Conservation (phyloP, 2,329 filamentous ascomycete species). For the Cordyceps farinosa region DNA sequence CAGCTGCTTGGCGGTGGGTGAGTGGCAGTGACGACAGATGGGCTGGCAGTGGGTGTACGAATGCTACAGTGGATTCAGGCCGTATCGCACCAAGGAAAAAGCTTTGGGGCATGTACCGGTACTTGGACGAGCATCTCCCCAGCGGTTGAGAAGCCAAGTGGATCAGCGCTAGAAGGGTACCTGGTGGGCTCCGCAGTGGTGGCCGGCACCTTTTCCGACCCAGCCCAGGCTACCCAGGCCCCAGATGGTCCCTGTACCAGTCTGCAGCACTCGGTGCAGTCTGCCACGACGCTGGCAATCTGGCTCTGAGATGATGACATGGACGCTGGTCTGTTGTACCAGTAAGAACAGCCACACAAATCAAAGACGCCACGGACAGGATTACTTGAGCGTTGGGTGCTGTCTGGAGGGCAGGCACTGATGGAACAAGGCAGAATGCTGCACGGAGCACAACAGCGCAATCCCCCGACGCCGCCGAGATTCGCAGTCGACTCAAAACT, state of each 20-base stretch:
- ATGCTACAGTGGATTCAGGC: not conserved
- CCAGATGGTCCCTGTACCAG: not conserved
- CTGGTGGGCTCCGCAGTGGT: not conserved
- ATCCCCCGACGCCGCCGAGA: slow-evolving; percentile 2
- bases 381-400: not conserved
- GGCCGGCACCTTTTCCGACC: slow-evolving; percentile 13
- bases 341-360: not conserved
- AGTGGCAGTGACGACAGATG: not conserved
- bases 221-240: not conserved
- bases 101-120: slow-evolving; percentile 21
- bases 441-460: not conserved
- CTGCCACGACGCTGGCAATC: not conserved
- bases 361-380: not conserved
- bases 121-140: slow-evolving; percentile 17
- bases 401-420: not conserved
- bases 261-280: not conserved
- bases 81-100: slow-evolving; percentile 16
- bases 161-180: slow-evolving; percentile 14
- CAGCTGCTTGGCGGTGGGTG: not conserved
- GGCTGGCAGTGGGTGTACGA: not conserved
- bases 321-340: not conserved
- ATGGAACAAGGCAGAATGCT: not conserved
- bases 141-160: slow-evolving; percentile 21
- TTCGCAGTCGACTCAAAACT: not conserved
- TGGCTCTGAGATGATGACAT: too few relatives aligned